Evolutionary conservation across 2,329 filamentous ascomycete species (phyloP).

Genomic region (Xylaria sp.): DNA sequence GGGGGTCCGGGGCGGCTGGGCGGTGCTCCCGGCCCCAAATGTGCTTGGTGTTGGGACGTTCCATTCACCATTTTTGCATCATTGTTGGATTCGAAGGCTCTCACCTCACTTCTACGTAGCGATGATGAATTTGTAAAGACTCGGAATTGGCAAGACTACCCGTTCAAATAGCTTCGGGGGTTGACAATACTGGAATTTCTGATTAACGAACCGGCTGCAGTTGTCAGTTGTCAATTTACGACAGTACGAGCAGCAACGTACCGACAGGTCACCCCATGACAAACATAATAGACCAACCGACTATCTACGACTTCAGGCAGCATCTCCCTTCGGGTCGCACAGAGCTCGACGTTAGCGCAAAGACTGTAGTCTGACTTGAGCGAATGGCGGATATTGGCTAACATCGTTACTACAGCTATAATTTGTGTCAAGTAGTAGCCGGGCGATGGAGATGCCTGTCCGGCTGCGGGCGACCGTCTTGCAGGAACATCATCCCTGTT

Average conservation of each 20-base stretch:
- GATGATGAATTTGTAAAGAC: constrained; percentile 5
- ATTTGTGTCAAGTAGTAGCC: constrained; percentile 31
- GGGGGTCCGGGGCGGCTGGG: neutral
- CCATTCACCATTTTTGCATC: constrained; percentile 30
- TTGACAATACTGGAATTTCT: constrained; percentile 3
- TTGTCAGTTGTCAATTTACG: constrained; percentile 7
- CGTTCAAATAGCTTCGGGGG: constrained; percentile 22
- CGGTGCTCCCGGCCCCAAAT: constrained; percentile 12
- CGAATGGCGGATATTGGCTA: constrained; percentile 32
- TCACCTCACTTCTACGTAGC: constrained; percentile 8
- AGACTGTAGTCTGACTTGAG: constrained; percentile 30
- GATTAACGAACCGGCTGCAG: constrained; percentile 14
- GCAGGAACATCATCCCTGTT: constrained; percentile 37
- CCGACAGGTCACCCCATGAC: constrained; percentile 26
- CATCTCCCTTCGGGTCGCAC: constrained; percentile 35
- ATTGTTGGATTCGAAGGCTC: neutral
- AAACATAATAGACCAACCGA: constrained; percentile 2
- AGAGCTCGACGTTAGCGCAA: constrained; percentile 33
- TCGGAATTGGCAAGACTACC: constrained; percentile 8
- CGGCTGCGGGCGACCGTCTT: constrained; percentile 33
- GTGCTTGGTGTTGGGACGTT: constrained; percentile 25
- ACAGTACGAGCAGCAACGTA: constrained; percentile 29
- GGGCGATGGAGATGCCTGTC: constrained; percentile 33
- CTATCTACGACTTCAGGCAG: constrained; percentile 34
- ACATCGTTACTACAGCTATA: constrained; percentile 30